A percentile compares a stretch with the other conserved stretches of the same genome.
phyloP scores from a whole-genome alignment of 2,329 filamentous ascomycete species.

The Claviceps digitariae region DNA sequence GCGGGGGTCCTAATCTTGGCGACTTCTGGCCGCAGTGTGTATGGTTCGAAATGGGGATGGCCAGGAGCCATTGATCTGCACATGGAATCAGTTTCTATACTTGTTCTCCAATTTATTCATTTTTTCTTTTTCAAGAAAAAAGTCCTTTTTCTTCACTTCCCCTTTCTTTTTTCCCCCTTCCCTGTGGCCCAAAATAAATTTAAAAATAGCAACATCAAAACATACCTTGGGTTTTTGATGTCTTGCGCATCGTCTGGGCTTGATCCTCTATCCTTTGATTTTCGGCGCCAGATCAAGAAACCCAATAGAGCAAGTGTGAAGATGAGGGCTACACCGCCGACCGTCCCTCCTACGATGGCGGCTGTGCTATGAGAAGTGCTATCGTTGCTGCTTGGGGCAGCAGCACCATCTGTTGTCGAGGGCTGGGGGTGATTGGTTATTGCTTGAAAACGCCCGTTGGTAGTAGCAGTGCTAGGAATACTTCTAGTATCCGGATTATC shows the following conservation, averaged over 20 bases:
- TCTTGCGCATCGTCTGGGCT: constrained; percentile 10
- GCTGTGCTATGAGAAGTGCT: constrained; percentile 24
- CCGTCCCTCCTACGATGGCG: constrained; percentile 39
- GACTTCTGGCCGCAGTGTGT: constrained; percentile 15
- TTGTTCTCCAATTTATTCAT: background rate
- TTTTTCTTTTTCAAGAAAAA: too few species aligned
- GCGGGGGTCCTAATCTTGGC: constrained; percentile 8
- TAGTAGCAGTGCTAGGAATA: background rate
- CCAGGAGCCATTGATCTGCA: constrained; percentile 16
- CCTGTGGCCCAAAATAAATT: too few species aligned
- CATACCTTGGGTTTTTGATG: constrained; percentile 29
- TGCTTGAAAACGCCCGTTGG: background rate
- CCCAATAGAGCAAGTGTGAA: constrained; percentile 27
- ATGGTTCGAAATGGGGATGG: constrained; percentile 15
- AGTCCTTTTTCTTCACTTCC: background rate
- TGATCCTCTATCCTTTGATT: background rate
- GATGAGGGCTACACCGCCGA: constrained; percentile 36
- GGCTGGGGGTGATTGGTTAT: constrained; percentile 4
- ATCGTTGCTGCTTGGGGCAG: constrained; percentile 16
- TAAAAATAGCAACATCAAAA: background rate
- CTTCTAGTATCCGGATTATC: constrained; percentile 5
- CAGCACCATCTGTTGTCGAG: constrained; percentile 10
- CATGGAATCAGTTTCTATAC: constrained; percentile 8
- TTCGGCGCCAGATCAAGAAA: constrained; percentile 30
- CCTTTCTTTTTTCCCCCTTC: too few species aligned